Conservation (phyloP, 2,329 filamentous ascomycete species). For the Hymenoscyphus occultus region DNA sequence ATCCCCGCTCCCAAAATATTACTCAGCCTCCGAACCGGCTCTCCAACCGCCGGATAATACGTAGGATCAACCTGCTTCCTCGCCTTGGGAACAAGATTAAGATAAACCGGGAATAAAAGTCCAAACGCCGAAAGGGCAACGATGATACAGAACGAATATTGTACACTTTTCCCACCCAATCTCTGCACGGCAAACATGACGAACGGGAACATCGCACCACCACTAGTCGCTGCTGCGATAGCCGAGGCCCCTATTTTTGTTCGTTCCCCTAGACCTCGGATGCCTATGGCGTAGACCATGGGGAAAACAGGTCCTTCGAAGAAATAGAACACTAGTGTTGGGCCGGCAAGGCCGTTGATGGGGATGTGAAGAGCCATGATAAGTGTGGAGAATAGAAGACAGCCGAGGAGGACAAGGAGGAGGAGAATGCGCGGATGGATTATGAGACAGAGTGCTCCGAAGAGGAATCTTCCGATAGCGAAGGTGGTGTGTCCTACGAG, state of each 20-base stretch:
- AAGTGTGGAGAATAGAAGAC: conserved; percentile 55
- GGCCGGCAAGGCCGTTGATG: conserved; percentile 51
- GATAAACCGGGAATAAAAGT: conserved; percentile 30
- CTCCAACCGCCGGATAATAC: not conserved
- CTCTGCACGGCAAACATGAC: conserved; percentile 31
- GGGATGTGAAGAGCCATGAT: conserved; percentile 44
- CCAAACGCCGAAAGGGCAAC: conserved; percentile 29
- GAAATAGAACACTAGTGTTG: conserved; percentile 70
- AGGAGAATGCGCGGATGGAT: conserved; percentile 70
- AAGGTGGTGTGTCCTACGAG: conserved; percentile 72
- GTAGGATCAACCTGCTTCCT: conserved; percentile 30
- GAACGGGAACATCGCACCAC: conserved; percentile 32
- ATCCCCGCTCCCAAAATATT: conserved; percentile 4
- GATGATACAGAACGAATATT: conserved; percentile 31
- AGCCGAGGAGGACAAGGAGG: conserved; percentile 56
- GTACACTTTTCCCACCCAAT: conserved; percentile 16
- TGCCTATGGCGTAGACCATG: conserved; percentile 73
- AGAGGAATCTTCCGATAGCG: conserved; percentile 68
- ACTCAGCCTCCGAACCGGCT: conserved; percentile 3
- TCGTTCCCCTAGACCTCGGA: conserved; percentile 75
- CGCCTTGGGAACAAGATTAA: conserved; percentile 26
- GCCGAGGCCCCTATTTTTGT: conserved; percentile 76
- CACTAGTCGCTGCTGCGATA: conserved; percentile 51
- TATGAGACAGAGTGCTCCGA: conserved; percentile 57
- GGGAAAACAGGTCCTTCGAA: conserved; percentile 83